Evolutionary conservation across 495 filamentous ascomycete species (phyloP), one percentile per base, ranked within the genome.

Genomic region (Bathelium albidoporum): DNA sequence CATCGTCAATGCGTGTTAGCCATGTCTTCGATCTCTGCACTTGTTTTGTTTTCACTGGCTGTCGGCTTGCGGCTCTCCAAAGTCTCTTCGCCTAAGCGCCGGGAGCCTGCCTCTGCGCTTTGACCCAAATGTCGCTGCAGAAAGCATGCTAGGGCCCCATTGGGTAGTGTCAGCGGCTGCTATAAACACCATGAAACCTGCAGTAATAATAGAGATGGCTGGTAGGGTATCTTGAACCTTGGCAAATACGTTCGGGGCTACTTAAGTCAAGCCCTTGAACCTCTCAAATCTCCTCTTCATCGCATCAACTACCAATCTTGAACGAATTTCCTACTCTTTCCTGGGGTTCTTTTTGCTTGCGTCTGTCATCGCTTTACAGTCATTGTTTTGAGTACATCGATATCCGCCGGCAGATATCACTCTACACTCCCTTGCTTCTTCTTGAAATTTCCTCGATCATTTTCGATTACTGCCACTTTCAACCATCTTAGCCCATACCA

Each of bases 301-400:
- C 64, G 61, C 66, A 67, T 66, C 68, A 68, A 58, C 59, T 68
- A 69, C 18, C 43, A 61, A 65, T 64, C 20, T 62, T 62, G 10
- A 58, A 65, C 68, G 65, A 65, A 32, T 72, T 69, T 69, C 67
- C 63, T 70, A 69, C 62, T 68, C 62, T 66, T 64, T 69, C 64
- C 45, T 39, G 55, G 29, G 49, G 53, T 45, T 60, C 64, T 44
- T 28, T 61, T 28, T 67, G 49, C 32, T 32, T 64, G 1, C 52
- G 22, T 41, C n/a, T n/a, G n/a, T 44, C 34, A 60, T 64, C 32
- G 32, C 34, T 66, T 32, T 11, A 62, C 66, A 32, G 66, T 68
- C 64, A 39, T 66, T 68, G 22, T 64, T 60, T 32, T 49, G 65
- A 68, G 65, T 66, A 61, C 62, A 58, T 66, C 58, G 59, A 58